A percentile compares a stretch with the other conserved stretches of the same genome.
Evolutionary conservation across 371 early-diverging fungal genomes (phyloP).

Genomic region (Zychaea mexicana): DNA sequence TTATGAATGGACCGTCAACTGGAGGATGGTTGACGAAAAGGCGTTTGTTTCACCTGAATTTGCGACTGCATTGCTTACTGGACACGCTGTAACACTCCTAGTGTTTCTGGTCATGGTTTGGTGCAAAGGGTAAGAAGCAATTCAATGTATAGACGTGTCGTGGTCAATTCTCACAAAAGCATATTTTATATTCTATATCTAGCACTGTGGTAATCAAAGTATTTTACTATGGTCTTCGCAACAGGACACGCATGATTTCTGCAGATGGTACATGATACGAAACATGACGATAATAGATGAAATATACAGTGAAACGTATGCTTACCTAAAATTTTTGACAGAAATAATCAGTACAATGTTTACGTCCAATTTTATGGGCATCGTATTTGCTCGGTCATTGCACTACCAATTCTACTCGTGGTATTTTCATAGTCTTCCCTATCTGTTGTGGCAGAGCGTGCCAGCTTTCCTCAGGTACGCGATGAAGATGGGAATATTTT

Average conservation of each 20-base stretch:
- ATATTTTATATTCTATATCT: not conserved
- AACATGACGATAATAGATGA: too few species aligned
- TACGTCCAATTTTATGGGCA: conserved; percentile 85
- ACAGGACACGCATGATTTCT: conserved; percentile 12
- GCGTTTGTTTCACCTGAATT: conserved; percentile 67
- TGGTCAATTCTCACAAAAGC: too few species aligned
- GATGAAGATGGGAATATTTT: too few species aligned
- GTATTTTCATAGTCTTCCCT: conserved; percentile 89
- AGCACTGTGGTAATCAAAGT: not conserved
- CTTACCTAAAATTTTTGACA: conserved; percentile 27
- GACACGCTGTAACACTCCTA: conserved; percentile 64
- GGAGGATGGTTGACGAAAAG: conserved; percentile 79
- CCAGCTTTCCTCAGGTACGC: conserved; percentile 10
- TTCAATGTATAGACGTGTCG: too few species aligned
- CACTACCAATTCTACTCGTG: conserved; percentile 97
- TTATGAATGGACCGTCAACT: conserved; percentile 94
- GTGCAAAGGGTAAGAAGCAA: conserved; percentile 45
- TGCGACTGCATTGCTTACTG: conserved; percentile 58
- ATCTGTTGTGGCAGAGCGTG: conserved; percentile 63
- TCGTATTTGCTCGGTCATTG: conserved; percentile 84
- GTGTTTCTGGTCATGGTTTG: conserved; percentile 59
- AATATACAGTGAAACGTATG: not conserved
- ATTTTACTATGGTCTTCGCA: conserved; percentile 10
- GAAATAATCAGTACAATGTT: conserved; percentile 75
- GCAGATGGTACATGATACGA: conserved; percentile 51